Evolutionary conservation across 495 filamentous ascomycete species (phyloP), one percentile per base, ranked within the genome.

Genomic region (Aspergillus steynii): DNA sequence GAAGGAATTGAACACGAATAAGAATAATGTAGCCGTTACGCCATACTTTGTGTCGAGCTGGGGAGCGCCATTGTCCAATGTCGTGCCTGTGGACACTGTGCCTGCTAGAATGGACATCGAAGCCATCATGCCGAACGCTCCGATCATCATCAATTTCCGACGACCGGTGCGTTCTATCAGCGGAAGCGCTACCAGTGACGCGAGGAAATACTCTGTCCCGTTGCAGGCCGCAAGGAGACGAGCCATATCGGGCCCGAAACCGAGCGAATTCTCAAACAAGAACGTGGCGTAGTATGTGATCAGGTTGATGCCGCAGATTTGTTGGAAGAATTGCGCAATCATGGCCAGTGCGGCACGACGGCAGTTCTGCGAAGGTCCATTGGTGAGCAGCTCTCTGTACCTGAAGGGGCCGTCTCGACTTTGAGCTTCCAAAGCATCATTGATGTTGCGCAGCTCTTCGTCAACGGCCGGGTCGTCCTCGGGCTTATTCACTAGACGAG

Each of bases 301-400:
- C 7, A 66, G 61, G 37, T 74, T 74, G 29, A 71, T 69, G 1
- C 71, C 71, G 7, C 69, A 68, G 29, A 78, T 62, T 50, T 78
- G 74, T 53, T 78, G 75, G 56, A 78, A 73, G 0, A 65, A 50
- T 47, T 74, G 71, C 9, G 73, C 66, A 12, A 50, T 65, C 28
- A 68, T 71, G 25, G 71, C 60, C 25, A 75, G 65, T 25, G 71
- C 29, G 8, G 49, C 46, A 14, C 56, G 47, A 9, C 49, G 59
- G 26, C 42, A 49, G 48, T 59, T 53, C 50, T 52, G 48, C 3
- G 57, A 59, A 8, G 48, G 57, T 37, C 50, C 49, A 20, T 59
- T 53, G 50, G 46, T 59, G 29, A 56, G 57, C 31, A 51, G 49
- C 27, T 55, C 51, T 12, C 52, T 6, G 34, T 55, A 53, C 31